Conservation (phyloP, 1,139 yeast species). For the Magnusiomyces magnusii region DNA sequence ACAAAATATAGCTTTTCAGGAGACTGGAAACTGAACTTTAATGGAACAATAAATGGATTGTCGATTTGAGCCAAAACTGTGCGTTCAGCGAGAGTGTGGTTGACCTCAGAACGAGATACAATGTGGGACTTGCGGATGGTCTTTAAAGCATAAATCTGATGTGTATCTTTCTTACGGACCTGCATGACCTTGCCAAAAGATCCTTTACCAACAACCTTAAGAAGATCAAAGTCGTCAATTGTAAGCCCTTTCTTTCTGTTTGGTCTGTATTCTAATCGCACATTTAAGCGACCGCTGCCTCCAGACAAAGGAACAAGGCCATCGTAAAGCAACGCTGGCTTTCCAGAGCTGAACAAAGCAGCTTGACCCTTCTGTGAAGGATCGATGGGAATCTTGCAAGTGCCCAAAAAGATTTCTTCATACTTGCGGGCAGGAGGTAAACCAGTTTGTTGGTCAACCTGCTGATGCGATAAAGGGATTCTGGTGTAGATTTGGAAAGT, state of each 20-base stretch:
- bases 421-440: conserved; percentile 8
- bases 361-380: conserved; percentile 11
- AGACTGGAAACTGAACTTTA: conserved; percentile 93
- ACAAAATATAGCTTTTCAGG: conserved; percentile 89
- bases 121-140: conserved; percentile 91
- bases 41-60: conserved; percentile 97
- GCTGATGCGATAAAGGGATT: conserved; percentile 40
- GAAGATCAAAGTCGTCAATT: conserved; percentile 84
- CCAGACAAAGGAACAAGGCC: conserved; percentile 25
- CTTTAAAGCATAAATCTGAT: conserved; percentile 87
- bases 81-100: conserved; percentile 93
- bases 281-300: conserved; percentile 40
- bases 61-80: conserved; percentile 89
- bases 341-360: conserved; percentile 6
- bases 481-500: conserved; percentile 70
- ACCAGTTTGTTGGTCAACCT: neutral
- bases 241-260: conserved; percentile 56
- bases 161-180: conserved; percentile 90
- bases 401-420: conserved; percentile 36
- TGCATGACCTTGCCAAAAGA: conserved; percentile 99
- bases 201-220: conserved; percentile 95
- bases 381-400: conserved; percentile 26
- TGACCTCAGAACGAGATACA: conserved; percentile 88
- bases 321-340: conserved; percentile 3
- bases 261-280: conserved; percentile 72